phyloP scores from a whole-genome alignment of 2,329 filamentous ascomycete genomes.

The Zymoseptoria pseudotritici region DNA sequence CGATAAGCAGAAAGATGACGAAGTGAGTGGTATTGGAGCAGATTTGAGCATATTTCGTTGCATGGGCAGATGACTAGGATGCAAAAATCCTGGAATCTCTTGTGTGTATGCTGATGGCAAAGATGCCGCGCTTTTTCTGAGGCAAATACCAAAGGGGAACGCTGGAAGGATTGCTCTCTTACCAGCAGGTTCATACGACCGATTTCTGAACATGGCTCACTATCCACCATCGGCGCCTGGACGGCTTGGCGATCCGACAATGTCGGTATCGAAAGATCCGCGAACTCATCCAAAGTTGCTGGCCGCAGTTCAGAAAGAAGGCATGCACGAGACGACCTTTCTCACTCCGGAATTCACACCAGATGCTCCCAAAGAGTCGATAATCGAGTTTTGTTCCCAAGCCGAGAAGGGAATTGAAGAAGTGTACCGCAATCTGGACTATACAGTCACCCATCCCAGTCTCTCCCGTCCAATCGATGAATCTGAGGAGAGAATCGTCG shows the following conservation, averaged over 20 bases:
- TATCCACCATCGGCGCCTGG: background rate
- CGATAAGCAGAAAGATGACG: background rate
- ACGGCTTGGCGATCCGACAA: background rate
- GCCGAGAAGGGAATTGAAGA: background rate
- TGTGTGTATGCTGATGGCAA: background rate
- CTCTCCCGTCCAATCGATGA: background rate
- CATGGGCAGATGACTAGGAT: background rate
- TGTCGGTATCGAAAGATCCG: slow-evolving; percentile 1
- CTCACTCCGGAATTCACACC: background rate
- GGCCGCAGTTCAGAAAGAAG: background rate
- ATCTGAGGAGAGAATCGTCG: slow-evolving; percentile 1
- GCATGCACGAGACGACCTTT: slow-evolving; percentile 1
- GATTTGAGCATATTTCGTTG: background rate
- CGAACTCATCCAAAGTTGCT: slow-evolving; percentile 1
- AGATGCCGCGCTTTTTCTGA: background rate
- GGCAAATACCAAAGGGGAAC: background rate
- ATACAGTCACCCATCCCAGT: background rate
- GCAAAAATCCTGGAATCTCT: background rate
- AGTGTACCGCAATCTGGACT: background rate
- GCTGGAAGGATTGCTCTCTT: background rate
- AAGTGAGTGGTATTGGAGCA: background rate
- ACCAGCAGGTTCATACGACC: background rate
- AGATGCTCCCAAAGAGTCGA: background rate
- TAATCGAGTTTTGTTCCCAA: background rate
- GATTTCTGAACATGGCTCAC: background rate